Evolutionary conservation across 176 grass and related monocot species (phyloP).

Genomic region (Chloris gayana): DNA sequence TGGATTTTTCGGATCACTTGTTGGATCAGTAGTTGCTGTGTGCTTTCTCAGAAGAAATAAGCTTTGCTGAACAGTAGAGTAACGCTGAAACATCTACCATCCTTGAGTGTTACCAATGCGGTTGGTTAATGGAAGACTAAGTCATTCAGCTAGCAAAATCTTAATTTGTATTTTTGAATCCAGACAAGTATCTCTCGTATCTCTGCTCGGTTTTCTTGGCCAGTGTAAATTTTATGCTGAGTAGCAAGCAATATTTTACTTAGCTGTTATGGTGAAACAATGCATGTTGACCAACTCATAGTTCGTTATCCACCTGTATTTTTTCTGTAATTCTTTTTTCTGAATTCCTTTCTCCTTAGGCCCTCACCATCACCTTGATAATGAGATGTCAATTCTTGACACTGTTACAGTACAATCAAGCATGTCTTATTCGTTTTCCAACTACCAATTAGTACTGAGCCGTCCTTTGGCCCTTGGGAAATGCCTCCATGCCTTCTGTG

Average conservation of each 20-base stretch:
- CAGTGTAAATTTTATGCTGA: neutral
- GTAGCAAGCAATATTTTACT: neutral
- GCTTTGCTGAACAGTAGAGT: neutral
- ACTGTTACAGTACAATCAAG: constrained; percentile 5
- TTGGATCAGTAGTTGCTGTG: neutral
- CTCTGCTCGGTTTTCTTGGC: neutral
- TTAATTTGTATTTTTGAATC: neutral
- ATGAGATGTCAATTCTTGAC: neutral
- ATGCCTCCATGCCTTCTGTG: constrained; percentile 27
- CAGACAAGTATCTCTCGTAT: neutral
- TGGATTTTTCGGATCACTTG: neutral
- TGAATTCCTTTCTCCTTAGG: neutral
- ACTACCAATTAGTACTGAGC: constrained; percentile 24
- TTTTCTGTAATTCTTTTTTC: neutral
- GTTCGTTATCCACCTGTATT: neutral
- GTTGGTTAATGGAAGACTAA: neutral
- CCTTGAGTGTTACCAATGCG: neutral
- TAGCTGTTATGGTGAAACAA: neutral
- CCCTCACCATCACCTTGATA: neutral
- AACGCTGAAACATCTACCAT: neutral
- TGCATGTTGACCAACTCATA: neutral
- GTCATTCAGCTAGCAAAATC: neutral
- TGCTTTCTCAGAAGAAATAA: constrained; percentile 15
- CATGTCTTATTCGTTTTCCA: constrained; percentile 18
- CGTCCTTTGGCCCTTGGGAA: neutral